phyloP scores from a whole-genome alignment of 2,329 filamentous ascomycete genomes.

The Fusarium oligoseptatum region DNA sequence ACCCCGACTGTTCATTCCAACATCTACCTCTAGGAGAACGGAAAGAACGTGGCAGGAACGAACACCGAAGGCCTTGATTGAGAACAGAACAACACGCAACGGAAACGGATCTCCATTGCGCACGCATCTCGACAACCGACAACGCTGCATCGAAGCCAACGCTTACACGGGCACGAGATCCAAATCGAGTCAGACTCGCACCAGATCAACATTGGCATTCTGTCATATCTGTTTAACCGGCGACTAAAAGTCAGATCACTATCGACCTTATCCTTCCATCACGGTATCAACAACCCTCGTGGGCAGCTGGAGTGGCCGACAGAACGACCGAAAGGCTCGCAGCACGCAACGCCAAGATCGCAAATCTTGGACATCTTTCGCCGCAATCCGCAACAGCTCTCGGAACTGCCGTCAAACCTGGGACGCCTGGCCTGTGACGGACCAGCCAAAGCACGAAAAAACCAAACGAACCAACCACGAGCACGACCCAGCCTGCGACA shows the following conservation, averaged over 20 bases:
- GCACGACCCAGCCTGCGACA: slow-evolving; percentile 26
- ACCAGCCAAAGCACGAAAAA: slow-evolving; percentile 11
- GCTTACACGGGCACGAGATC: slow-evolving; percentile 40
- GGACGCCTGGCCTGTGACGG: slow-evolving; percentile 27
- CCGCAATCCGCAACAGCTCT: slow-evolving; percentile 21
- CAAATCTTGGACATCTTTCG: slow-evolving; percentile 28
- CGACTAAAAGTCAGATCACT: slow-evolving; percentile 9
- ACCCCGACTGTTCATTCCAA: slow-evolving; percentile 17
- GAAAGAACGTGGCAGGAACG: slow-evolving; percentile 3
- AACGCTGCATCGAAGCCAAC: slow-evolving; percentile 20
- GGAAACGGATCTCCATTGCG: slow-evolving; percentile 23
- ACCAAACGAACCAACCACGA: slow-evolving; percentile 38
- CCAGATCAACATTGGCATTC: slow-evolving; percentile 16
- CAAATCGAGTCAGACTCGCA: slow-evolving; percentile 26
- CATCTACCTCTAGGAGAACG: slow-evolving; percentile 13
- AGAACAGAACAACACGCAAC: slow-evolving; percentile 12
- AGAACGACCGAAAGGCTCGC: slow-evolving; percentile 13
- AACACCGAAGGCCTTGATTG: slow-evolving; percentile 15
- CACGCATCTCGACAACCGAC: slow-evolving; percentile 3
- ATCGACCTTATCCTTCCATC: not conserved
- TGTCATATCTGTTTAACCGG: slow-evolving; percentile 21
- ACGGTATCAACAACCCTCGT: slow-evolving; percentile 31
- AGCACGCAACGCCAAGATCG: slow-evolving; percentile 21
- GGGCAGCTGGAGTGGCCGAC: slow-evolving; percentile 15
- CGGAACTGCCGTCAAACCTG: slow-evolving; percentile 38